Conservation (phyloP, 768 basidiomycete genomes). For the Calocybe indica region DNA sequence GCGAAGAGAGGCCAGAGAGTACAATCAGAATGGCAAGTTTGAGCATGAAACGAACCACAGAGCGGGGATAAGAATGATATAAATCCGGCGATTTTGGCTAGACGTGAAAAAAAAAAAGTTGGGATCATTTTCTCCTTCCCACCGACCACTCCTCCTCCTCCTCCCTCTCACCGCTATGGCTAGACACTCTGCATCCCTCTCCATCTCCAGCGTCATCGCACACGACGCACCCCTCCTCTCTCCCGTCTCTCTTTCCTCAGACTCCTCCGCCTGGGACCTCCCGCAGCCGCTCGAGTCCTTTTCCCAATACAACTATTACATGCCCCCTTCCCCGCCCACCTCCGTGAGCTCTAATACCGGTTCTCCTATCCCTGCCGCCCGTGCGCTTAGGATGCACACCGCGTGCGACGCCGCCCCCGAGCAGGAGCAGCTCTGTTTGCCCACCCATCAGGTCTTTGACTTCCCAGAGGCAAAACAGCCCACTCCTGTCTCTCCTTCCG, state of each 20-base stretch:
- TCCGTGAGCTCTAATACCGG: slow-evolving; percentile 39
- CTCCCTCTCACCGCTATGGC: no score
- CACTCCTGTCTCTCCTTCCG: slow-evolving; percentile 24
- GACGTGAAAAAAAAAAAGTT: slow-evolving; percentile 18
- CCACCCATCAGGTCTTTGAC: slow-evolving; percentile 73
- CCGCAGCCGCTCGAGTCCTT: slow-evolving; percentile 31
- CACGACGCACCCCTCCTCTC: slow-evolving; percentile 55
- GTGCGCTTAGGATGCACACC: slow-evolving; percentile 47
- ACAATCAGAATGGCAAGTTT: not conserved
- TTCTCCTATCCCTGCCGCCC: slow-evolving; percentile 38
- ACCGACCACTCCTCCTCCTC: slow-evolving; percentile 26
- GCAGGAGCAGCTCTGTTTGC: slow-evolving; percentile 49
- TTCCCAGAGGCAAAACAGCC: slow-evolving; percentile 31
- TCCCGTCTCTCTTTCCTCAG: slow-evolving; percentile 31
- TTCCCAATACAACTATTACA: slow-evolving; percentile 42
- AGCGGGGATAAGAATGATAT: slow-evolving; percentile 20
- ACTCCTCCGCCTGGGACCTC: slow-evolving; percentile 44
- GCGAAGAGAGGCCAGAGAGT: slow-evolving; percentile 1
- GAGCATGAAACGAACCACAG: not conserved
- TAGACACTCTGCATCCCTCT: slow-evolving; percentile 7
- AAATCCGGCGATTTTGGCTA: slow-evolving; percentile 19
- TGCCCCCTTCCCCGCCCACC: slow-evolving; percentile 42
- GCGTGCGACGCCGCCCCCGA: slow-evolving; percentile 38
- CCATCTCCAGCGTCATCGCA: slow-evolving; percentile 56
- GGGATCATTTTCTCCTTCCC: slow-evolving; percentile 13